Conservation (phyloP, 2,329 filamentous ascomycete species). For the Talaromyces sp. region DNA sequence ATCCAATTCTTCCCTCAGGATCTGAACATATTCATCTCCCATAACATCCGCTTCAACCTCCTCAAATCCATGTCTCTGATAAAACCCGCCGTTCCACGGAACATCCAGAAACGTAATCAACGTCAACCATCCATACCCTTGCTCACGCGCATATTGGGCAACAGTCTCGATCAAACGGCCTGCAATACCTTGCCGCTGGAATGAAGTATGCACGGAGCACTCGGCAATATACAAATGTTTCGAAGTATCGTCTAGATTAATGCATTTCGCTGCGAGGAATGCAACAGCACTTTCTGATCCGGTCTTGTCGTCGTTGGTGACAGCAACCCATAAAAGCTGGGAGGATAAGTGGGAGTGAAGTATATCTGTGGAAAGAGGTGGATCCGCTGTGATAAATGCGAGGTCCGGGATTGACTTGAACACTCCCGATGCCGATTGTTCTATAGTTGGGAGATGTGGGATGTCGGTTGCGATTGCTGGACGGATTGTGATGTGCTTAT, state of each 20-base stretch:
- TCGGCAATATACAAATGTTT: slow-evolving; percentile 16
- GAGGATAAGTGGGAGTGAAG: background rate
- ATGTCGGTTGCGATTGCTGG: background rate
- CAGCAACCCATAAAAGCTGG: slow-evolving; percentile 10
- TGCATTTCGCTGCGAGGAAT: slow-evolving; percentile 11
- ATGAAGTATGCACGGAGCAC: slow-evolving; percentile 14
- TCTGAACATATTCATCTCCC: slow-evolving; percentile 3
- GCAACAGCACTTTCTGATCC: background rate
- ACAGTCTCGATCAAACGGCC: slow-evolving; percentile 21
- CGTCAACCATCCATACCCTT: background rate
- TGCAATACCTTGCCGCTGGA: slow-evolving; percentile 12
- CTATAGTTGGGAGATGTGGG: slow-evolving; percentile 10
- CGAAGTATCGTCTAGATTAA: background rate
- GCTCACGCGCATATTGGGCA: background rate
- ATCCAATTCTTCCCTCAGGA: slow-evolving; percentile 1
- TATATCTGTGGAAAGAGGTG: background rate
- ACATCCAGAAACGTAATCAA: slow-evolving; percentile 15
- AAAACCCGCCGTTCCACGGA: slow-evolving; percentile 15
- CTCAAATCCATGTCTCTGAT: slow-evolving; percentile 12
- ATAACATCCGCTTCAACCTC: background rate
- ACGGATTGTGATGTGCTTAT: background rate
- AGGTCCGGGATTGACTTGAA: slow-evolving; percentile 13
- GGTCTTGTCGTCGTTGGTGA: background rate
- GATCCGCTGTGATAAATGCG: slow-evolving; percentile 7
- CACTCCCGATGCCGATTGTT: slow-evolving; percentile 9